Evolutionary conservation across 345 rosid species (phyloP), one percentile per base, ranked within the genome.

Genomic region (Hypericum perforatum): DNA sequence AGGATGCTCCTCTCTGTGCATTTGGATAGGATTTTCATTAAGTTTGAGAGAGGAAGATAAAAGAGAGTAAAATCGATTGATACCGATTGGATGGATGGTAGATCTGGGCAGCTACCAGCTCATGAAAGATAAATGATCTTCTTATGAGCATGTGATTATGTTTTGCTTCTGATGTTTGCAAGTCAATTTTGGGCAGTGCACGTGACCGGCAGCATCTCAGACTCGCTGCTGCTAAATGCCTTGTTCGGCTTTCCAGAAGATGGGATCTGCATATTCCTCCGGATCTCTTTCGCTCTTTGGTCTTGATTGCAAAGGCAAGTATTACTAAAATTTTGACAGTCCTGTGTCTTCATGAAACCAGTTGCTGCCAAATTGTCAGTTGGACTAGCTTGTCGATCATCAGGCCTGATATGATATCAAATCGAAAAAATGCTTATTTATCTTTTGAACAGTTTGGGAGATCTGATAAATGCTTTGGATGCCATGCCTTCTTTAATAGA

Each of bases 241-340:
- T 91, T 64, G 80, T 91, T 53, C 80, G 52, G 57, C 89, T 91
- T 57, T 82, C 96, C 49, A 81, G 82, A 69, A 91, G 78, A 81
- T 91, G 91, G 96, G 92, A 91, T 85, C 72, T 84, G 51, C 80
- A 82, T 69, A 77, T 91, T 61, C 74, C 89, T 53, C 86, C 96
- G 12, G 76, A 76, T 57, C 53, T 79, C 45, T 91, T 87, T 51
- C 76, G 66, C 54, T 64, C 60, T 43, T 82, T 95, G 44, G 60
- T 87, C 53, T 63, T 71, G 71, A 67, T 78, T 54, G 81, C 80
- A 61, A 85, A 82, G 89, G 97, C 32, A 22, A 22, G 32, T 22
- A 4, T 22, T 84, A 70, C 56, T 67, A 53, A 32, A 58, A 32
- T 60, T 56, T 58, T 54, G 9, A 65, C 48, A 48, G 32, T 22